Conservation (phyloP, 805 yeast species). For the Jamesozyma gamospora region DNA sequence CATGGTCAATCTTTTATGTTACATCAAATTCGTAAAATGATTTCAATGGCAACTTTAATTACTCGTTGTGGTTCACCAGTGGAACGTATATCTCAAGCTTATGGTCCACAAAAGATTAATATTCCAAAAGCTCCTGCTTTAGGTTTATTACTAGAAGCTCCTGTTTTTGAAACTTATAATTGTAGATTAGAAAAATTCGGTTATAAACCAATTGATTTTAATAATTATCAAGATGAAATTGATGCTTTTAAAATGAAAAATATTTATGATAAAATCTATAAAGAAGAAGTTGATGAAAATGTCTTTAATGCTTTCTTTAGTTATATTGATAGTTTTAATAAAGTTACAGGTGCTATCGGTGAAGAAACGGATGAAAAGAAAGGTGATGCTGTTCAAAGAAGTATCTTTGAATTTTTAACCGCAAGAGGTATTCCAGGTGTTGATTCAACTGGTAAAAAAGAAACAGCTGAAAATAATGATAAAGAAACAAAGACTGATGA, state of each 20-base stretch:
- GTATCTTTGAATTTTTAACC: conserved; percentile 34
- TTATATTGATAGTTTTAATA: conserved; percentile 71
- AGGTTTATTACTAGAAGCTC: conserved; percentile 82
- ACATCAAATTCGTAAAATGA: conserved; percentile 97
- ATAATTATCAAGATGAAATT: conserved; percentile 57
- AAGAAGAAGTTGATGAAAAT: conserved; percentile 80
- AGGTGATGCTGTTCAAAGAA: conserved; percentile 24
- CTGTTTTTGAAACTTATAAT: conserved; percentile 84
- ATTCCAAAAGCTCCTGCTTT: conserved; percentile 97
- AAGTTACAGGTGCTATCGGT: conserved; percentile 43
- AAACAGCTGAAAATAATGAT: neutral
- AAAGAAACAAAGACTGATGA: neutral
- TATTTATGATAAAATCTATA: conserved; percentile 87
- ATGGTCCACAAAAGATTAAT: conserved; percentile 62
- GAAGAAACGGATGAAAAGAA: conserved; percentile 26
- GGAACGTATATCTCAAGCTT: conserved; percentile 67
- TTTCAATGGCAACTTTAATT: conserved; percentile 82
- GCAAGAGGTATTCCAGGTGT: conserved; percentile 32
- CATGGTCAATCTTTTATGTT: conserved; percentile 98
- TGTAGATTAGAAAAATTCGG: conserved; percentile 62
- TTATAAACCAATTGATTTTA: conserved; percentile 63
- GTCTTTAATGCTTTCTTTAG: conserved; percentile 85
- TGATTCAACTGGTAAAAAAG: conserved; percentile 1
- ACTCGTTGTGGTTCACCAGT: conserved; percentile 81
- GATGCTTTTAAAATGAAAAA: conserved; percentile 76